phyloP scores from a whole-genome alignment of 805 yeast species.

The Blastobotrys americana region DNA sequence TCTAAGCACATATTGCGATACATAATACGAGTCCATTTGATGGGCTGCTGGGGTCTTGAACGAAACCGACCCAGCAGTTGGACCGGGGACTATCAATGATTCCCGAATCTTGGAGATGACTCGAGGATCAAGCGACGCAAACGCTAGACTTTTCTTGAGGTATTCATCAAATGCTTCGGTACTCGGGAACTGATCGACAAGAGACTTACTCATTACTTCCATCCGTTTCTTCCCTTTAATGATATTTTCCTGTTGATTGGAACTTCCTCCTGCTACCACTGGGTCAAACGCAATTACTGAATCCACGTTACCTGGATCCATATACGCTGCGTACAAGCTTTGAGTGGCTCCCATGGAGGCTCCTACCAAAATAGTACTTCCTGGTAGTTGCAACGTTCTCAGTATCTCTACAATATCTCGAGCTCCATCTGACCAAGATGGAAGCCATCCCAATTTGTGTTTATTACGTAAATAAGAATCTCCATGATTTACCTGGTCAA shows the following conservation, averaged over 20 bases:
- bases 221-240: slow-evolving; percentile 24
- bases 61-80: slow-evolving; percentile 32
- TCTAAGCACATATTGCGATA: slow-evolving; percentile 30
- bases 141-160: slow-evolving; percentile 35
- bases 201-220: slow-evolving; percentile 27
- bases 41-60: slow-evolving; percentile 37
- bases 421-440: slow-evolving; percentile 62
- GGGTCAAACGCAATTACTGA: slow-evolving; percentile 55
- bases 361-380: slow-evolving; percentile 47
- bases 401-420: slow-evolving; percentile 45
- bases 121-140: slow-evolving; percentile 40
- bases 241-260: not conserved
- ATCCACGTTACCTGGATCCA: slow-evolving; percentile 49
- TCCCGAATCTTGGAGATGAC: slow-evolving; percentile 38
- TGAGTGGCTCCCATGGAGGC: slow-evolving; percentile 71
- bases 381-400: slow-evolving; percentile 16
- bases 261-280: slow-evolving; percentile 31
- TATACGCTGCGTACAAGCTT: slow-evolving; percentile 41
- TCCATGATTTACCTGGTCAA: slow-evolving; percentile 61
- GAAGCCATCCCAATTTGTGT: slow-evolving; percentile 46
- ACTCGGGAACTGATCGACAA: slow-evolving; percentile 37
- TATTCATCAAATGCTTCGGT: slow-evolving; percentile 38
- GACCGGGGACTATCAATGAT: slow-evolving; percentile 19
- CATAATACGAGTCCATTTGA: slow-evolving; percentile 45
- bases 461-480: slow-evolving; percentile 56